Percentiles rank a stretch among this genome's conserved stretches.
phyloP scores from a whole-genome alignment of 441 rosid species.

The Gossypium trilobum region DNA sequence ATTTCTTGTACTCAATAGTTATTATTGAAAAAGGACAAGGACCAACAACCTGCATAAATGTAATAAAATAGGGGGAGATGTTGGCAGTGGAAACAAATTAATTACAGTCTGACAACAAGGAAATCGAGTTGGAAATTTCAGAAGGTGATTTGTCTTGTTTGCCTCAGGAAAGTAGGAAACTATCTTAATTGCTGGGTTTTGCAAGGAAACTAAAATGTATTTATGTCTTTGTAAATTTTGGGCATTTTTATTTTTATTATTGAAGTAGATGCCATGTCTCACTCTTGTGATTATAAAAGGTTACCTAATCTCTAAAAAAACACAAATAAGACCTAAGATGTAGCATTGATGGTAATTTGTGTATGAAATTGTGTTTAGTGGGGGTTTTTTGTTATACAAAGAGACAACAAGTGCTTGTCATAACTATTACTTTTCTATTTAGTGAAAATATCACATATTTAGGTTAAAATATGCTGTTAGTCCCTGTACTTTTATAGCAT shows the following conservation, averaged over 20 bases:
- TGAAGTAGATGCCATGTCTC: background rate
- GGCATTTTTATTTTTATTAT: background rate
- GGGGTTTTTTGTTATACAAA: too few species aligned
- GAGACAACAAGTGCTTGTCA: too few species aligned
- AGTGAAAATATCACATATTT: too few species aligned
- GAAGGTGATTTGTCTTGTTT: background rate
- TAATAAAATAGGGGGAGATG: background rate
- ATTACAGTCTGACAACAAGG: background rate
- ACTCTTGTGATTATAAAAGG: background rate
- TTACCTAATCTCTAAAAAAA: background rate
- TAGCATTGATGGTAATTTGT: background rate
- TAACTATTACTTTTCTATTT: too few species aligned
- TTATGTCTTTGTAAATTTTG: background rate
- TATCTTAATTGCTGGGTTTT: background rate
- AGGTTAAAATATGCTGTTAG: too few species aligned
- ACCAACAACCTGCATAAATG: conserved; percentile 4
- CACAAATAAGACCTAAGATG: too few species aligned
- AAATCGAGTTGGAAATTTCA: background rate
- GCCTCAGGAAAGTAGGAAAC: background rate
- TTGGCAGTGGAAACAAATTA: background rate
- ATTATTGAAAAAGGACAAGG: background rate
- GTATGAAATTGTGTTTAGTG: background rate
- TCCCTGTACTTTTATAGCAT: too few species aligned
- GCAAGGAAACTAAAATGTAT: background rate
- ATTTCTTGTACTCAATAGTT: background rate